A percentile compares a stretch with the other conserved stretches of the same genome.
phyloP scores from a whole-genome alignment of 2,329 filamentous ascomycete genomes.

The Fusarium anguioides region DNA sequence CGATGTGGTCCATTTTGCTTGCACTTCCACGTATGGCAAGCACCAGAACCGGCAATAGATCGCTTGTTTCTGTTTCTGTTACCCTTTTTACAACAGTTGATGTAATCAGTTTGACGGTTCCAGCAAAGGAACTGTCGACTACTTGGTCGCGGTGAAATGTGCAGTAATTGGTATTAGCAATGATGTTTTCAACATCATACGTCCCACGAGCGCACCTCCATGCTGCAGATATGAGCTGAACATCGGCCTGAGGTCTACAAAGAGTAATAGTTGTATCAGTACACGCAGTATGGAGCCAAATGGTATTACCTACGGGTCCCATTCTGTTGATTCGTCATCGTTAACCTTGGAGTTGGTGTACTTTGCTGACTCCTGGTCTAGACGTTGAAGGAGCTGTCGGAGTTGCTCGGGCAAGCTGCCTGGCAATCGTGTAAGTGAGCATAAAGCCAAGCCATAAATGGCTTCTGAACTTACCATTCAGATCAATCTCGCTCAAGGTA shows the following conservation, averaged over 20 bases:
- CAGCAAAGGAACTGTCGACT: conserved; percentile 15
- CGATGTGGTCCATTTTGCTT: conserved; percentile 42
- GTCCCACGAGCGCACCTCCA: conserved; percentile 36
- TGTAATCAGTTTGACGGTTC: conserved; percentile 30
- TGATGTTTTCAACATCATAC: conserved; percentile 18
- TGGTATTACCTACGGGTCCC: conserved; percentile 24
- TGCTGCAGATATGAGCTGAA: conserved; percentile 33
- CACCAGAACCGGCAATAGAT: conserved; percentile 25
- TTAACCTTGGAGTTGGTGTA: conserved; percentile 37
- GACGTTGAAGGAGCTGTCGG: conserved; percentile 27
- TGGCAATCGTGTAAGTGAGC: not conserved
- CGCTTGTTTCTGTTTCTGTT: not conserved
- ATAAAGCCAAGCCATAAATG: not conserved
- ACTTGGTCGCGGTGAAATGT: conserved; percentile 20
- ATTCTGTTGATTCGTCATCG: conserved; percentile 22
- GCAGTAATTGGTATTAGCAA: conserved; percentile 20
- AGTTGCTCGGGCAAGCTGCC: conserved; percentile 27
- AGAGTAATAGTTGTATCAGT: not conserved
- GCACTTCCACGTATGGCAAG: conserved; percentile 39
- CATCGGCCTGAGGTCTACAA: conserved; percentile 25
- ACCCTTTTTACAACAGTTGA: conserved; percentile 24
- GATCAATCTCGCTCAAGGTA: conserved; percentile 19
- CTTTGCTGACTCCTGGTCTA: conserved; percentile 39
- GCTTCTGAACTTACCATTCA: conserved; percentile 5
- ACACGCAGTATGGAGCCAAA: too few relatives aligned